Evolutionary conservation across 371 early-diverging fungal genomes (phyloP), one percentile per base, ranked within the genome.

Genomic region (Apophysomyces trapeziformis): DNA sequence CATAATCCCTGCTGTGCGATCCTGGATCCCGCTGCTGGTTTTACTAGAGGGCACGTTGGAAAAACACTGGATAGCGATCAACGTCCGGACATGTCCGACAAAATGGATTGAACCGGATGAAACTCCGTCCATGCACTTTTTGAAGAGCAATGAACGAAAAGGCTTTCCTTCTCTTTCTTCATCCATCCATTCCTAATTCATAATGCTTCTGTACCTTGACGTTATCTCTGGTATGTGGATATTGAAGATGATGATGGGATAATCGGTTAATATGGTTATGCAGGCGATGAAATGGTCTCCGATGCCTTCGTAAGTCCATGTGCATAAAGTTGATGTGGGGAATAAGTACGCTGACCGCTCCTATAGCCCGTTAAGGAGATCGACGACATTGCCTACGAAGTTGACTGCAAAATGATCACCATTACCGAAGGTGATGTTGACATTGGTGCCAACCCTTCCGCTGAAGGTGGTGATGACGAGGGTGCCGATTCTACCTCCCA

Each of bases 391-490:
- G 83, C 77, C 65, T 89, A 76, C 70, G 95, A 95, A 81, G 90
- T 95, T 57, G 93, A 95, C 83, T 92, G 93, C 79, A 73, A 75
- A 77, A 87, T 90, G 87, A 81, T 93, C 78, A 80, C 80, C 41
- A 63, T 92, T 69, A 71, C 70, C 16, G 87, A 78, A 35, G 95
- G 84, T 67, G 89, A 94, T 65, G 82, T 96, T 63, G 92, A 97
- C 75, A 95, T 92, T 70, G 96, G 96, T 83, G 97, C 95, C 82
- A 95, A 96, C 87, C 89, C 96, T 63, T 95, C 96, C 50, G 96
- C 96, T 65, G 96, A 95, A 83, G 95, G 85, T 69, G 90, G 69
- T 63, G 89, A 77, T 38, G 82, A 77, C 11, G 95, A 92, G 66
- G 81, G 57, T 26, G 77, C 86, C 58, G 95, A 95, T 58, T 85